Conservation (phyloP, 192 early-diverging fungal species). For the Spinellus fusiger region DNA sequence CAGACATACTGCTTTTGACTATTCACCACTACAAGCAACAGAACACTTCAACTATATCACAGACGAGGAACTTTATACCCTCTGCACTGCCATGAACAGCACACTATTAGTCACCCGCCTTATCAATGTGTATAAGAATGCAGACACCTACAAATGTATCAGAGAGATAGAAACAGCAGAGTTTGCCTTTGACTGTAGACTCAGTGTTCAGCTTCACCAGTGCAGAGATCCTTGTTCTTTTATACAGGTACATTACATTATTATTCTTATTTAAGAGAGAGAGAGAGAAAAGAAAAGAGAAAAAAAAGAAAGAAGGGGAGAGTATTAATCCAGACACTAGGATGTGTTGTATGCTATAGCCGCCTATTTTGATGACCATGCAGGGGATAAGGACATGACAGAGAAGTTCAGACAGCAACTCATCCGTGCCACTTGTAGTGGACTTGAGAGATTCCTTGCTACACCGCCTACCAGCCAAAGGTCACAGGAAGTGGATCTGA, state of each 20-base stretch:
- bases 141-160: constrained; percentile 11
- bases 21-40: background rate
- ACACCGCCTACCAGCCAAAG: background rate
- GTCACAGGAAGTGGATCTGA: constrained; percentile 1
- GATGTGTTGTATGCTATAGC: background rate
- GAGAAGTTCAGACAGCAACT: constrained; percentile 17
- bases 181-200: constrained; percentile 4
- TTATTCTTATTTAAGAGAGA: constrained; percentile 1
- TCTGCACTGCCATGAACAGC: constrained; percentile 8
- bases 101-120: background rate
- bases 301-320: too few species aligned
- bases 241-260: constrained; percentile 12
- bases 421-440: background rate
- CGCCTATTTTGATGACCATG: constrained; percentile 4
- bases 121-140: constrained; percentile 11
- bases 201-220: constrained; percentile 4
- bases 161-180: constrained; percentile 9
- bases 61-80: constrained; percentile 2
- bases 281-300: too few species aligned
- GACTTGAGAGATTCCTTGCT: constrained; percentile 8
- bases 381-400: constrained; percentile 11
- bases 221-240: constrained; percentile 15
- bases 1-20: background rate
- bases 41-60: background rate
- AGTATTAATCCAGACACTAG: too few species aligned